Evolutionary conservation across 2,329 filamentous ascomycete genomes (phyloP).

Genomic region (Pseudocercospora eumusae): DNA sequence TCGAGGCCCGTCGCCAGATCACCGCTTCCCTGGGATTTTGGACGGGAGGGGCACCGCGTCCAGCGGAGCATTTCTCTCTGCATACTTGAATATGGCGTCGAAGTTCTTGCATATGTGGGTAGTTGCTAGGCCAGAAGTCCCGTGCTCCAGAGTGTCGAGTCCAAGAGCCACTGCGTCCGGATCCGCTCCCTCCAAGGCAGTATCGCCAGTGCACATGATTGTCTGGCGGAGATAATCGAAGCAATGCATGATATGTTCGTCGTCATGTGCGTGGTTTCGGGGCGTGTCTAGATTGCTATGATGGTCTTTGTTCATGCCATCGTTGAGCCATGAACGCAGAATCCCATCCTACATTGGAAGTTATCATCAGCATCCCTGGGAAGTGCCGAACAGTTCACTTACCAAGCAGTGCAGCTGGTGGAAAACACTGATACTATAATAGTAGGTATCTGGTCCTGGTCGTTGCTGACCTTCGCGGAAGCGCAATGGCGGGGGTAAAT

Average conservation of each 20-base stretch:
- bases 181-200: conserved; percentile 14
- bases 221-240: conserved; percentile 20
- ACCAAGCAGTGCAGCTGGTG: conserved; percentile 20
- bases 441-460: conserved; percentile 11
- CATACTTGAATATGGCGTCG: conserved; percentile 13
- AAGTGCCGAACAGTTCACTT: neutral
- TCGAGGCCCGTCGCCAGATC: neutral
- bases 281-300: conserved; percentile 7
- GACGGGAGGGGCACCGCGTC: neutral
- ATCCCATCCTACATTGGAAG: conserved; percentile 7
- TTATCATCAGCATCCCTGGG: neutral
- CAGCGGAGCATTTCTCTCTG: conserved; percentile 9
- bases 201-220: conserved; percentile 17
- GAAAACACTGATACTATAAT: conserved; percentile 16
- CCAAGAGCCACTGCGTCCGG: conserved; percentile 6
- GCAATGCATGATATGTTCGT: conserved; percentile 16
- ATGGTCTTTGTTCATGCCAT: conserved; percentile 5
- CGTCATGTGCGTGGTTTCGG: conserved; percentile 13
- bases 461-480: conserved; percentile 6
- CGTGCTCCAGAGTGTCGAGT: conserved; percentile 4
- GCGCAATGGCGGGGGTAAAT: conserved; percentile 12
- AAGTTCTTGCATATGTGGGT: conserved; percentile 18
- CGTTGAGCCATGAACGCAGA: conserved; percentile 8
- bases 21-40: neutral
- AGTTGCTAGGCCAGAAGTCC: conserved; percentile 14